phyloP scores from a whole-genome alignment of 1,284 basidiomycete species.

The Cryptococcus wingfieldii region DNA sequence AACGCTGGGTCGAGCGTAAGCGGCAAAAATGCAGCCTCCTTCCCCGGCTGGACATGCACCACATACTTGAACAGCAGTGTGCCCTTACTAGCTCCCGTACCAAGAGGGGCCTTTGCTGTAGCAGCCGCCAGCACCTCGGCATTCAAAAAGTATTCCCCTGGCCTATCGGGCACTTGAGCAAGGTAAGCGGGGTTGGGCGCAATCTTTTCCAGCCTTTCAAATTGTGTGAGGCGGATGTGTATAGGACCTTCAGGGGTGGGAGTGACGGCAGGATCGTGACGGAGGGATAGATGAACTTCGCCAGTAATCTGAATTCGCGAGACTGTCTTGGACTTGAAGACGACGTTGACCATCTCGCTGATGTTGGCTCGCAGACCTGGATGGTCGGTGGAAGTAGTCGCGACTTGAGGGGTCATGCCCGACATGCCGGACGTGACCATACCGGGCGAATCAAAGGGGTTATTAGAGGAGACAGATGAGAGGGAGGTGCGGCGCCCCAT shows the following conservation, averaged over 20 bases:
- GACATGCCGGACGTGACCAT: slow-evolving; percentile 9
- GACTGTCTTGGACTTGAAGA: slow-evolving; percentile 47
- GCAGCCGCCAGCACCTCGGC: slow-evolving; percentile 40
- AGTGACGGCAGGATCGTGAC: slow-evolving; percentile 2
- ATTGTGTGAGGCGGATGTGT: slow-evolving; percentile 50
- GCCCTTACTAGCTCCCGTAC: slow-evolving; percentile 14
- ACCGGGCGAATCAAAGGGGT: slow-evolving; percentile 43
- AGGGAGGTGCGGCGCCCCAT: slow-evolving; percentile 26
- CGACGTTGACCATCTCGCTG: slow-evolving; percentile 53
- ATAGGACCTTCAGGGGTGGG: slow-evolving; percentile 22
- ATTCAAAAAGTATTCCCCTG: slow-evolving; percentile 53
- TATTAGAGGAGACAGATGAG: slow-evolving; percentile 32
- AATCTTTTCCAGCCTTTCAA: slow-evolving; percentile 53
- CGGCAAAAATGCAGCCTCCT: slow-evolving; percentile 44
- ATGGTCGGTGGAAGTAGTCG: slow-evolving; percentile 7
- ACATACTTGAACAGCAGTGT: slow-evolving; percentile 54
- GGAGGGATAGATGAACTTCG: slow-evolving; percentile 48
- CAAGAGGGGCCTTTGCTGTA: slow-evolving; percentile 9
- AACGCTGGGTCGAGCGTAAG: slow-evolving; percentile 52
- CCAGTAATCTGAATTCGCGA: slow-evolving; percentile 53
- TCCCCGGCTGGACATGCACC: slow-evolving; percentile 47
- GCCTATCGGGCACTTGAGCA: slow-evolving; percentile 42
- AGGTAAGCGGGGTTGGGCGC: slow-evolving; percentile 54
- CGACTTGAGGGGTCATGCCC: slow-evolving; percentile 1
- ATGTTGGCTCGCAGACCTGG: slow-evolving; percentile 49